Evolutionary conservation across 768 basidiomycete species (phyloP).

Genomic region (Dendrothele bispora): DNA sequence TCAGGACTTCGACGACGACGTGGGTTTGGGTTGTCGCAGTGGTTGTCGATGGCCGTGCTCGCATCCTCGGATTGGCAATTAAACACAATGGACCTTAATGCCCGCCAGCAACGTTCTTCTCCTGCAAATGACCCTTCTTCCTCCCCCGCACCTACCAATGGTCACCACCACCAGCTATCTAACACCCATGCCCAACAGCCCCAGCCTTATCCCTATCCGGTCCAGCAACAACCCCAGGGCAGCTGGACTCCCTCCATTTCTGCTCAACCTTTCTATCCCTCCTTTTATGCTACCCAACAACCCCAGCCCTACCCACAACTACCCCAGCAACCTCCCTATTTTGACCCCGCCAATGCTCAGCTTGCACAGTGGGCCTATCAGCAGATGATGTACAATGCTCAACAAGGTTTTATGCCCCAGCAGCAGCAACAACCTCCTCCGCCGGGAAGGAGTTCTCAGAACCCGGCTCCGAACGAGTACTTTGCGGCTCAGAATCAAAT

Average conservation of each 20-base stretch:
- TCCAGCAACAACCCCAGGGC: conserved; percentile 70
- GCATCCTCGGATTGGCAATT: conserved; percentile 74
- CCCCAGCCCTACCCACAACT: conserved; percentile 53
- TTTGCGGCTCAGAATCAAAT: conserved; percentile 61
- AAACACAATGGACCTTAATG: conserved; percentile 57
- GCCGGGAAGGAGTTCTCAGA: conserved; percentile 43
- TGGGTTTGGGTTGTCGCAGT: conserved; percentile 8
- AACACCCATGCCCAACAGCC: conserved; percentile 25
- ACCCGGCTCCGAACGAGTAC: conserved; percentile 40
- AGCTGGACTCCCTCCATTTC: conserved; percentile 68
- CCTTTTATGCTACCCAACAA: conserved; percentile 71
- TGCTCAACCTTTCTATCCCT: conserved; percentile 74
- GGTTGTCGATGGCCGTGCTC: conserved; percentile 73
- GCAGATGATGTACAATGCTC: conserved; percentile 84
- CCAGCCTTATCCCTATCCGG: conserved; percentile 63
- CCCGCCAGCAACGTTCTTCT: conserved; percentile 58
- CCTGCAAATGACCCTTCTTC: conserved; percentile 54
- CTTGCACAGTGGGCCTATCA: conserved; percentile 90
- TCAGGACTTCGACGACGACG: conserved; percentile 2
- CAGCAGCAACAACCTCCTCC: conserved; percentile 37
- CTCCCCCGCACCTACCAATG: conserved; percentile 19
- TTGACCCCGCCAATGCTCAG: conserved; percentile 73
- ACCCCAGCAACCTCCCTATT: conserved; percentile 59
- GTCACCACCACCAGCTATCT: conserved; percentile 9
- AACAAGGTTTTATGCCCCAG: conserved; percentile 47